Conservation (phyloP, 2,329 filamentous ascomycete genomes). For the Blastomyces silverae region DNA sequence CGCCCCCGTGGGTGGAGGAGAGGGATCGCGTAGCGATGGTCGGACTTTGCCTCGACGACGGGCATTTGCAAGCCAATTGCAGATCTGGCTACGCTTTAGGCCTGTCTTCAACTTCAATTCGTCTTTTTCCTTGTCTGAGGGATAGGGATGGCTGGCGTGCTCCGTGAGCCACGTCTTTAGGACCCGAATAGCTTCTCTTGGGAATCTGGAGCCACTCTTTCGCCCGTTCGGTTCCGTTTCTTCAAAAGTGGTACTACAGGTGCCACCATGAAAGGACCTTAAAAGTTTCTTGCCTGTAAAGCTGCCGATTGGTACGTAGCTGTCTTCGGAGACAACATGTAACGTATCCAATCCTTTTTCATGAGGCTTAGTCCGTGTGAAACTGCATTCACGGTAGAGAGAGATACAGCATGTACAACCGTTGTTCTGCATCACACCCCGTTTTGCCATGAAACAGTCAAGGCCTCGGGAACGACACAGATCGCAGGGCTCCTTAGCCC, state of each 20-base stretch:
- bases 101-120: slow-evolving; percentile 70
- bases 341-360: slow-evolving; percentile 41
- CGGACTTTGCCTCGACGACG: slow-evolving; percentile 73
- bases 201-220: slow-evolving; percentile 70
- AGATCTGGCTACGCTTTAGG: slow-evolving; percentile 74
- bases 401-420: slow-evolving; percentile 46
- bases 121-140: slow-evolving; percentile 79
- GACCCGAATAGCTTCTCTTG: slow-evolving; percentile 68
- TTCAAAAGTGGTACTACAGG: slow-evolving; percentile 27
- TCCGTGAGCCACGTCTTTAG: slow-evolving; percentile 78
- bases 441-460: slow-evolving; percentile 42
- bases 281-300: slow-evolving; percentile 38
- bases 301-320: slow-evolving; percentile 34
- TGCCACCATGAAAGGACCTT: slow-evolving; percentile 36
- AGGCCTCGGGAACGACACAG: slow-evolving; percentile 43
- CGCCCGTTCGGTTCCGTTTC: slow-evolving; percentile 40
- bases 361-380: slow-evolving; percentile 38
- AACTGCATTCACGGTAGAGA: slow-evolving; percentile 44
- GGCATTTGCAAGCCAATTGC: slow-evolving; percentile 88
- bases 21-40: slow-evolving; percentile 55
- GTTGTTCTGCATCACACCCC: slow-evolving; percentile 38
- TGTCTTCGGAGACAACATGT: slow-evolving; percentile 41
- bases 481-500: slow-evolving; percentile 42
- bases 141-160: slow-evolving; percentile 77
- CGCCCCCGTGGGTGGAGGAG: slow-evolving; percentile 61